These are phyloP conservation scores for Craspedostauros australis DNA, from an alignment of 108 stramenopile genomes.

Conservation along the genomic window DNA sequence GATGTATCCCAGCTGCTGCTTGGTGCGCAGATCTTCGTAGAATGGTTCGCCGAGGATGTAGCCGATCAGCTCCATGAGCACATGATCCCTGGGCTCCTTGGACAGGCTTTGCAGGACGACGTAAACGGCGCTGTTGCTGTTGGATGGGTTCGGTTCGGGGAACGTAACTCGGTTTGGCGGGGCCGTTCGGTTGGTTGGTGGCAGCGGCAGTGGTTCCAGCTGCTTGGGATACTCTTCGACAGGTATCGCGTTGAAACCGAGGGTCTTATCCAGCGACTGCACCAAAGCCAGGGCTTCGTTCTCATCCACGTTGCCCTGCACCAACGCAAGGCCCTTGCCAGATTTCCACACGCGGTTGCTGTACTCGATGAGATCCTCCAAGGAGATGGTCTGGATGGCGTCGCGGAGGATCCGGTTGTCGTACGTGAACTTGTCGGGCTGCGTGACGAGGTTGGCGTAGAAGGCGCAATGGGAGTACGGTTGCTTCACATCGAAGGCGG, in stretches of 20 bases:
- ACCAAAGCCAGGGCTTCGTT: conserved; percentile 68
- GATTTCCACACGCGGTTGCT: conserved; percentile 52
- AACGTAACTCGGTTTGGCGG: conserved; percentile 40
- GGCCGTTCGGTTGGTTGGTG: conserved; percentile 6
- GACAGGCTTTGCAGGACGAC: conserved; percentile 64
- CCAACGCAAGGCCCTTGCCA: conserved; percentile 70
- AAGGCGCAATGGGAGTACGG: conserved; percentile 74
- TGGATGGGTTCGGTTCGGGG: conserved; percentile 72
- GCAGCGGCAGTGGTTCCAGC: conserved; percentile 57
- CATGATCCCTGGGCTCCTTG: conserved; percentile 57
- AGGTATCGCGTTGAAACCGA: conserved; percentile 66
- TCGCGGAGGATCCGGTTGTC: conserved; percentile 40
- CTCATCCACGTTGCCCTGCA: conserved; percentile 74
- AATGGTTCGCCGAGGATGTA: conserved; percentile 80
- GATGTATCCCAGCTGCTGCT: conserved; percentile 92
- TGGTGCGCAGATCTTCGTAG: conserved; percentile 85
- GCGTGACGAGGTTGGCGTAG: conserved; percentile 41
- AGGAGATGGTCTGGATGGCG: conserved; percentile 38
- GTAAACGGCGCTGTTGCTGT: conserved; percentile 64
- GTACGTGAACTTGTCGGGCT: conserved; percentile 58
- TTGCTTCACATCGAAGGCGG: conserved; percentile 70
- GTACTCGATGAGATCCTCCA: conserved; percentile 52
- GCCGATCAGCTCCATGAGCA: conserved; percentile 61
- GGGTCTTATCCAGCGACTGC: conserved; percentile 45
- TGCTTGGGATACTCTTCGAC: conserved; percentile 48